These are phyloP conservation scores for Cornus controversa DNA, from an alignment of 148 eudicot species.

Conservation along the genomic window DNA sequence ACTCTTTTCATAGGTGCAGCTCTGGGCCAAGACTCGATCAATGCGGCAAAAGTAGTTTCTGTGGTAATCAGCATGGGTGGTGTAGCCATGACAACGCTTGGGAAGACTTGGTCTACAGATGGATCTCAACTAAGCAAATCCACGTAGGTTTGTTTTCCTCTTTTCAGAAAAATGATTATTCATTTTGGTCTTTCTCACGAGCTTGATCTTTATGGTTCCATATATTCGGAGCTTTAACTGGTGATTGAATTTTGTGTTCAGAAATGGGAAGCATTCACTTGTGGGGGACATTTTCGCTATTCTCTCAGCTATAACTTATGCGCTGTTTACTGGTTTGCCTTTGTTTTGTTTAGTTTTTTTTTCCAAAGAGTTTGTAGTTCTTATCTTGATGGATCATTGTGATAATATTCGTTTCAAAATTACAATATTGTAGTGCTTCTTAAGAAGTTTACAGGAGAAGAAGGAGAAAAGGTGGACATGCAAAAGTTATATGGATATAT, in stretches of 20 bases:
- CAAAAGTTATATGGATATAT: slow-evolving; percentile 90
- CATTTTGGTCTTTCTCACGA: neutral
- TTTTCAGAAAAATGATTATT: neutral
- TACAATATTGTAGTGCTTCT: slow-evolving; percentile 59
- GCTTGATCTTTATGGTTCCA: slow-evolving; percentile 4
- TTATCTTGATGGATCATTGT: neutral
- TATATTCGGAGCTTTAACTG: slow-evolving; percentile 37
- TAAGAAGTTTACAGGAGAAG: slow-evolving; percentile 80
- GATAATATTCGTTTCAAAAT: slow-evolving; percentile 16
- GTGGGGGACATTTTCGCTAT: slow-evolving; percentile 86
- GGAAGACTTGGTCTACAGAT: slow-evolving; percentile 92
- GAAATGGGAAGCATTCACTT: slow-evolving; percentile 67
- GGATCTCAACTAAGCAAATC: slow-evolving; percentile 31
- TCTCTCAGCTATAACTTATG: slow-evolving; percentile 79
- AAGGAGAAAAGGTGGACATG: slow-evolving; percentile 80
- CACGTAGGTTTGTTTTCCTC: slow-evolving; percentile 12
- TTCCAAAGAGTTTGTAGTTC: neutral
- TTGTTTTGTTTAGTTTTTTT: too few species aligned
- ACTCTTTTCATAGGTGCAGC: slow-evolving; percentile 85
- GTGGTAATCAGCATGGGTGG: slow-evolving; percentile 88
- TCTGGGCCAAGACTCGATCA: slow-evolving; percentile 82
- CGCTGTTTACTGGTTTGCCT: slow-evolving; percentile 70
- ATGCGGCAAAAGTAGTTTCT: slow-evolving; percentile 73
- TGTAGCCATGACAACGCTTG: slow-evolving; percentile 82
- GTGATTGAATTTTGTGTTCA: slow-evolving; percentile 41